These are phyloP conservation scores for Taphrina confusa DNA, from an alignment of 1,139 yeast species.

Conservation along the genomic window DNA sequence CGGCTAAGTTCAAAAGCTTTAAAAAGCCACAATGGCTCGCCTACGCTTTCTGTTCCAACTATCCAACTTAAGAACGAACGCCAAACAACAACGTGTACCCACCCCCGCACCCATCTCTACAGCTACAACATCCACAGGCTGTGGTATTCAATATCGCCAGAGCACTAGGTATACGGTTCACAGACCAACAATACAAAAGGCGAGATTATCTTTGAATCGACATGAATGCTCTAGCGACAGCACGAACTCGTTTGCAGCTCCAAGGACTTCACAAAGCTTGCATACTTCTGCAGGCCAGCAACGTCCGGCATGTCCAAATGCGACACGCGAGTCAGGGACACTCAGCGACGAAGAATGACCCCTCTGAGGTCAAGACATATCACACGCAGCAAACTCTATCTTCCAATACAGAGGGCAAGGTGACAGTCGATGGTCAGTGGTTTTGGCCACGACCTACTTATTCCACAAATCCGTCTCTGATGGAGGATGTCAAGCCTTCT, in stretches of 20 bases:
- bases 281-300: not conserved
- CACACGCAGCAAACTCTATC: not conserved
- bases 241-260: not conserved
- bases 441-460: conserved; percentile 1
- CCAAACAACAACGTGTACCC: not conserved
- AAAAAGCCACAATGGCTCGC: not conserved
- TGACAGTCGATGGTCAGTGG: not conserved
- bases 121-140: no score
- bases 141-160: no score
- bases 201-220: not conserved
- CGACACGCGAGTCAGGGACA: not conserved
- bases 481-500: conserved; percentile 50
- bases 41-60: not conserved
- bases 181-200: no score
- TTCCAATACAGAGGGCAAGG: not conserved
- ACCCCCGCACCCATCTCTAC: conserved; percentile 1
- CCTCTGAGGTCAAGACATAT: not conserved
- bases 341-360: not conserved
- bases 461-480: not conserved
- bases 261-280: not conserved
- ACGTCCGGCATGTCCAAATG: not conserved
- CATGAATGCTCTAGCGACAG: not conserved
- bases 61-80: not conserved
- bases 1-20: not conserved
- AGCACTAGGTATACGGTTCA: no score